A percentile compares a stretch with the other conserved stretches of the same genome.
Evolutionary conservation across 148 eudicot species (phyloP).

Genomic region (Silene latifolia): DNA sequence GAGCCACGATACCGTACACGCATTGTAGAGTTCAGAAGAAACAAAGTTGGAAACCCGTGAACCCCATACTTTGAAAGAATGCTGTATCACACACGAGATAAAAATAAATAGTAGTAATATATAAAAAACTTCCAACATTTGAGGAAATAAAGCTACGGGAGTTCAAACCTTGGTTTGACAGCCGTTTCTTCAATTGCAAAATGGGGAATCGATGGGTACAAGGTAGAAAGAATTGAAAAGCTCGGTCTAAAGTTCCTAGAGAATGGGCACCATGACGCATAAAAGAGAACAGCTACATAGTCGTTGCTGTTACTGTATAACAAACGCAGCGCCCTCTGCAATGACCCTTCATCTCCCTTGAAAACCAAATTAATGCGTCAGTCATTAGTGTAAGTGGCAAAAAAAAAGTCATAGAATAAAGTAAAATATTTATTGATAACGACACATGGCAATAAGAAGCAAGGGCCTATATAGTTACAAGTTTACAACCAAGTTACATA

Average conservation of each 20-base stretch:
- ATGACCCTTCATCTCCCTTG: conserved; percentile 78
- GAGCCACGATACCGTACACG: conserved; percentile 81
- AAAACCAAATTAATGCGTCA: conserved; percentile 18
- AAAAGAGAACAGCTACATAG: conserved; percentile 82
- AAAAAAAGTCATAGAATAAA: not conserved
- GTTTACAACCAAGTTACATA: not conserved
- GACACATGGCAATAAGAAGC: not conserved
- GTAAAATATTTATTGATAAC: not conserved
- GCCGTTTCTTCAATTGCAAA: conserved; percentile 82
- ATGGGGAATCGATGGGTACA: conserved; percentile 82
- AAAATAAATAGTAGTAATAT: not conserved
- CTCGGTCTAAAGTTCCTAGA: conserved; percentile 69
- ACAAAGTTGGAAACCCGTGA: conserved; percentile 87
- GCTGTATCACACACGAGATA: conserved; percentile 39
- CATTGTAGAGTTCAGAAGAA: conserved; percentile 78
- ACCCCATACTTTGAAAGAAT: conserved; percentile 87
- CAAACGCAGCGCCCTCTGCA: conserved; percentile 67
- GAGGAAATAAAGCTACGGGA: conserved; percentile 1
- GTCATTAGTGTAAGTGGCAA: conserved; percentile 5
- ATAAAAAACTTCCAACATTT: not conserved
- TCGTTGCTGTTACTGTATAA: conserved; percentile 45
- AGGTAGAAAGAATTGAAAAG: conserved; percentile 61
- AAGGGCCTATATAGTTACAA: not conserved
- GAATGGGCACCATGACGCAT: conserved; percentile 98
- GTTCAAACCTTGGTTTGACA: conserved; percentile 76